Evolutionary conservation across 2,329 filamentous ascomycete genomes (phyloP).

Genomic region (Dissoconium aciculare): DNA sequence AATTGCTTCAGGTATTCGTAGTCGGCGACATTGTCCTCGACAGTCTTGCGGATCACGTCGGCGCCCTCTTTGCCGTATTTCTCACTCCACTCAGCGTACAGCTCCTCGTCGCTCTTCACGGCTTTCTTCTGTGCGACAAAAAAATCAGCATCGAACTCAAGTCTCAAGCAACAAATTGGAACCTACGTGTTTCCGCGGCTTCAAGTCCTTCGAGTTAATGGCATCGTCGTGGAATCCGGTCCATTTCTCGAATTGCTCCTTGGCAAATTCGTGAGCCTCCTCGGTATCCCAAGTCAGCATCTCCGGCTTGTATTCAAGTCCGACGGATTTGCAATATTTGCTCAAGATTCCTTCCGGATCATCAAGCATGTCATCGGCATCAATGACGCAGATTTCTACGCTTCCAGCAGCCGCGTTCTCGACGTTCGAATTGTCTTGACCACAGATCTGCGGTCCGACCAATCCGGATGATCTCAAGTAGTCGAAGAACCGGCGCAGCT

Average conservation of each 20-base stretch:
- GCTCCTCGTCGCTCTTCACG: slow-evolving; percentile 47
- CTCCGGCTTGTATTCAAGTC: slow-evolving; percentile 54
- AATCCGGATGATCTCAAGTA: slow-evolving; percentile 56
- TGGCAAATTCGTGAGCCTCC: slow-evolving; percentile 53
- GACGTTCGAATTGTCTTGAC: slow-evolving; percentile 24
- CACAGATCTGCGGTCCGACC: slow-evolving; percentile 52
- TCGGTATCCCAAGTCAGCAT: slow-evolving; percentile 80
- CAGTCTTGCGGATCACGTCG: slow-evolving; percentile 53
- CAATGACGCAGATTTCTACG: slow-evolving; percentile 66
- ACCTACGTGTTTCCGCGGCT: slow-evolving; percentile 49
- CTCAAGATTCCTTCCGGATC: slow-evolving; percentile 60
- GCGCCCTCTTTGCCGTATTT: slow-evolving; percentile 61
- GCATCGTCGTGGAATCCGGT: slow-evolving; percentile 93
- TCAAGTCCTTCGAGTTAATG: slow-evolving; percentile 63
- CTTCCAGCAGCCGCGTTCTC: slow-evolving; percentile 16
- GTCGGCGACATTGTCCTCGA: slow-evolving; percentile 55
- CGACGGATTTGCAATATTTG: slow-evolving; percentile 68
- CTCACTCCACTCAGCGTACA: slow-evolving; percentile 55
- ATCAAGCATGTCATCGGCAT: slow-evolving; percentile 88
- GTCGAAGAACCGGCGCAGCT: slow-evolving; percentile 77
- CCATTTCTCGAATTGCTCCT: slow-evolving; percentile 84
- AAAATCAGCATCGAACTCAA: slow-evolving; percentile 4
- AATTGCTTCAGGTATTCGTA: slow-evolving; percentile 76
- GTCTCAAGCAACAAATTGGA: too few relatives aligned
- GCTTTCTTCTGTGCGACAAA: slow-evolving; percentile 41